Percentiles rank a stretch among this genome's conserved stretches.
Conservation (phyloP, 805 yeast genomes). For the Barnettozyma vustinii region DNA sequence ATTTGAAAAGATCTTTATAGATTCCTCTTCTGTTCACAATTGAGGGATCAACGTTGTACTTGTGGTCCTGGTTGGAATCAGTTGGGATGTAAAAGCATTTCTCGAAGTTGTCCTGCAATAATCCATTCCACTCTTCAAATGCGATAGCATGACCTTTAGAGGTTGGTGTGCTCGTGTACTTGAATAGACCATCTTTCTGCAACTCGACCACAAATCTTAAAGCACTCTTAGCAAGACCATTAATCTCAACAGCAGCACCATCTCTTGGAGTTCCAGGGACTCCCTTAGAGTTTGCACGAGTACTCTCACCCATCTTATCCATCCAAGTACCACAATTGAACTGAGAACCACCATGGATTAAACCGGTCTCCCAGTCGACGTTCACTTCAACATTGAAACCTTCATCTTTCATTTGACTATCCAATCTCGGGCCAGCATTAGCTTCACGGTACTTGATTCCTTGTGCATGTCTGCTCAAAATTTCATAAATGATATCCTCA, state of each 20-base stretch:
- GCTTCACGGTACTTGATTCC: slow-evolving; percentile 91
- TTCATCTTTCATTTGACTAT: slow-evolving; percentile 86
- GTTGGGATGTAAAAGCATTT: slow-evolving; percentile 70
- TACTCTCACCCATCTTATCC: slow-evolving; percentile 99
- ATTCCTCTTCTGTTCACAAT: slow-evolving; percentile 88
- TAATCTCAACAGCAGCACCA: slow-evolving; percentile 93
- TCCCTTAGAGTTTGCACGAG: slow-evolving; percentile 78
- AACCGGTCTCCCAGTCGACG: slow-evolving; percentile 88
- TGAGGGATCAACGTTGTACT: slow-evolving; percentile 54
- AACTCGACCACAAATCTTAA: slow-evolving; percentile 72
- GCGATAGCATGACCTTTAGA: slow-evolving; percentile 53
- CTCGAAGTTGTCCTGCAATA: slow-evolving; percentile 73
- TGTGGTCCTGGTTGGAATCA: slow-evolving; percentile 52
- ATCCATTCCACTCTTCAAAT: slow-evolving; percentile 65
- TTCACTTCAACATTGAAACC: slow-evolving; percentile 81
- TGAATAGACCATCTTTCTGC: slow-evolving; percentile 48
- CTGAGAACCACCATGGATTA: slow-evolving; percentile 87
- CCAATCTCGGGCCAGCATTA: slow-evolving; percentile 85
- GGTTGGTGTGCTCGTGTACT: slow-evolving; percentile 48
- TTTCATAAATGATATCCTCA: slow-evolving; percentile 75
- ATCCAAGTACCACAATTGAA: slow-evolving; percentile 98
- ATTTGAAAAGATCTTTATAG: slow-evolving; percentile 77
- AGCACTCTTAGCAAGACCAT: slow-evolving; percentile 79
- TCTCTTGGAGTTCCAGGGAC: slow-evolving; percentile 96
- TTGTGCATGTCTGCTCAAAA: slow-evolving; percentile 79